Conservation (phyloP, 2,329 filamentous ascomycete genomes). For the Colletotrichum sp. region DNA sequence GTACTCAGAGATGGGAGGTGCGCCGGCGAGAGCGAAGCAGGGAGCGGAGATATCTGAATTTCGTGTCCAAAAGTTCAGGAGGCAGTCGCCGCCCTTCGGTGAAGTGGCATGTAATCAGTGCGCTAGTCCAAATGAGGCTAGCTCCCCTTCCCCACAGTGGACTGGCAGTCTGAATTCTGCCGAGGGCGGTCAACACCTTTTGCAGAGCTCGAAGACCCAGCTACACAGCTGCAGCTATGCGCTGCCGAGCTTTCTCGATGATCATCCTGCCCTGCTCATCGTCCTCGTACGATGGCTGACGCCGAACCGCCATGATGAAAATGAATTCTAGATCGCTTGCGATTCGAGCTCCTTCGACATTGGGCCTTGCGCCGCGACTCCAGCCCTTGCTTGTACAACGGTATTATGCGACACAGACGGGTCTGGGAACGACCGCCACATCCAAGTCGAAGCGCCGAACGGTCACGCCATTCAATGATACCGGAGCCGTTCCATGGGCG, state of each 20-base stretch:
- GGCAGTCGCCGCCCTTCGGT: constrained; percentile 18
- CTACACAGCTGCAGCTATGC: constrained; percentile 6
- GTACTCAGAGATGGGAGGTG: constrained; percentile 1
- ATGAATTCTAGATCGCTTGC: constrained; percentile 39
- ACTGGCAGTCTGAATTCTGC: constrained; percentile 33
- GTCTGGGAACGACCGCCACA: constrained; percentile 37
- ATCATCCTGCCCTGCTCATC: background rate
- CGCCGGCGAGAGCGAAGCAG: constrained; percentile 6
- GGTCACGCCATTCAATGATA: constrained; percentile 86
- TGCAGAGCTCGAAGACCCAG: constrained; percentile 5
- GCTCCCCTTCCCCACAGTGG: constrained; percentile 12
- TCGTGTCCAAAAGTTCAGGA: constrained; percentile 25
- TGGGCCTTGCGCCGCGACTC: constrained; percentile 31
- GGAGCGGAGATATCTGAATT: constrained; percentile 18
- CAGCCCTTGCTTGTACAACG: constrained; percentile 46
- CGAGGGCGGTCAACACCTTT: constrained; percentile 37
- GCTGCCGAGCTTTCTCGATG: background rate
- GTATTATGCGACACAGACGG: constrained; percentile 64
- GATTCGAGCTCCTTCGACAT: constrained; percentile 32
- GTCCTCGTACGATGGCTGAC: constrained; percentile 40
- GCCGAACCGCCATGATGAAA: constrained; percentile 52
- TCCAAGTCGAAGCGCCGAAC: constrained; percentile 63
- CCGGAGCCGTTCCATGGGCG: constrained; percentile 81
- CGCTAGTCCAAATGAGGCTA: constrained; percentile 4
- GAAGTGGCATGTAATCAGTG: constrained; percentile 22